A percentile compares a stretch with the other conserved stretches of the same genome.
phyloP scores from a whole-genome alignment of 306 rosid species.

The Prosopis cineraria region DNA sequence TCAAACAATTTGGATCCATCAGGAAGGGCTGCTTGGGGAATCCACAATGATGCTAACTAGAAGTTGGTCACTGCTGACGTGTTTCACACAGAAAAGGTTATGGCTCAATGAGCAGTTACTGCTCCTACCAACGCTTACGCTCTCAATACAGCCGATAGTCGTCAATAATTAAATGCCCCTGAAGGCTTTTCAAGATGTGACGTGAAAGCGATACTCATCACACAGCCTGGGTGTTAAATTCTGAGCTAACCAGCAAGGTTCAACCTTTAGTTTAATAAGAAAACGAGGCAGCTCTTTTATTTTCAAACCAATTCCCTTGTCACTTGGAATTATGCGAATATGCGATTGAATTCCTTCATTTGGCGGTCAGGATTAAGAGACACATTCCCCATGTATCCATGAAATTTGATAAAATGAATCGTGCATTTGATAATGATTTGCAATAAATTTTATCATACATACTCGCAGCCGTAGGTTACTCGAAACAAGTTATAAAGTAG shows the following conservation, averaged over 20 bases:
- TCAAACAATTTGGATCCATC: conserved; percentile 82
- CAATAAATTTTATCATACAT: background rate
- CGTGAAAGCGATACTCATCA: background rate
- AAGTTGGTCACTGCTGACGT: background rate
- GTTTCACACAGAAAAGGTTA: background rate
- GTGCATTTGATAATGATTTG: background rate
- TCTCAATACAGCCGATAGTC: background rate
- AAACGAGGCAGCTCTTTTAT: background rate
- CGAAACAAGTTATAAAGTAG: too few species aligned
- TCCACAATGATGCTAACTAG: background rate
- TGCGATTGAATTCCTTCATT: too few species aligned
- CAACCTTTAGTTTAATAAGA: background rate
- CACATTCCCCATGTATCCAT: background rate
- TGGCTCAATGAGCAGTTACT: background rate
- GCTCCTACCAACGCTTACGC: background rate
- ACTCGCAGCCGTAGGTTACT: too few species aligned
- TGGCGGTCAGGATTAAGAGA: too few species aligned
- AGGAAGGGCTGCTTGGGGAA: conserved; percentile 69
- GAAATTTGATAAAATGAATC: background rate
- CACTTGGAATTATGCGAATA: too few species aligned
- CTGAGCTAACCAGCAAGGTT: background rate
- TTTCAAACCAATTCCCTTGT: too few species aligned
- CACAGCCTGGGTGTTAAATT: too few species aligned
- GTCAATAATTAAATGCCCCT: background rate
- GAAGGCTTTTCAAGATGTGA: background rate